Conservation (phyloP, 1,139 yeast species). For the Kluyveromyces sp. region DNA sequence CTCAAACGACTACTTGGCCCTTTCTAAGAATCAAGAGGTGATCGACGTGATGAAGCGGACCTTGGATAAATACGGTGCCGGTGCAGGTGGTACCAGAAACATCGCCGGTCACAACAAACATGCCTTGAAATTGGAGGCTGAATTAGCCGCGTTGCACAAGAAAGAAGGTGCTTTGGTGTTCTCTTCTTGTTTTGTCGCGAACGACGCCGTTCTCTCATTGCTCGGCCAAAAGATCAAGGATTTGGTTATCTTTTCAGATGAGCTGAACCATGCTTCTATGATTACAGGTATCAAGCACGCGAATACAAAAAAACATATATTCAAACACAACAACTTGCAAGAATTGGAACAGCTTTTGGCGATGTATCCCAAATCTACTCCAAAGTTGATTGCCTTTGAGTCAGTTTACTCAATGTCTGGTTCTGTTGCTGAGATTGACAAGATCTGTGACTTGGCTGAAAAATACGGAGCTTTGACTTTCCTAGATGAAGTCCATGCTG, state of each 20-base stretch:
- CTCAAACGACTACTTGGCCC: conserved; percentile 92
- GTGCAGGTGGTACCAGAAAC: conserved; percentile 98
- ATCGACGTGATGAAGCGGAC: conserved; percentile 71
- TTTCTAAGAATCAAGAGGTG: conserved; percentile 77
- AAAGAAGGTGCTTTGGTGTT: conserved; percentile 94
- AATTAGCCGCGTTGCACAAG: conserved; percentile 83
- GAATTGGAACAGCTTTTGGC: conserved; percentile 77
- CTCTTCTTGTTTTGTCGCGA: conserved; percentile 93
- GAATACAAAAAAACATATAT: conserved; percentile 78
- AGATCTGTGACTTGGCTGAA: conserved; percentile 91
- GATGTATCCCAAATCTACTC: conserved; percentile 72
- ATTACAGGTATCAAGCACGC: conserved; percentile 93
- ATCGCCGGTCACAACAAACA: conserved; percentile 95
- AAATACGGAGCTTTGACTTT: conserved; percentile 96
- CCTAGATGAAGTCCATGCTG: conserved; percentile 97
- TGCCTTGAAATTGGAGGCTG: conserved; percentile 79
- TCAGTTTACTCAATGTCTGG: conserved; percentile 99
- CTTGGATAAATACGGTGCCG: conserved; percentile 88
- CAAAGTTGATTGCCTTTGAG: conserved; percentile 94
- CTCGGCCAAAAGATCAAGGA: conserved; percentile 87
- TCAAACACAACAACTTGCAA: conserved; percentile 79
- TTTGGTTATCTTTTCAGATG: conserved; percentile 88
- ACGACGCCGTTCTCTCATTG: conserved; percentile 90
- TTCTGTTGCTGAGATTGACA: conserved; percentile 87
- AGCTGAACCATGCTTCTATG: conserved; percentile 94